Percentiles rank a stretch among this genome's conserved stretches.
These are phyloP conservation scores for Phycomyces blakesleeanus DNA, from an alignment of 192 early-diverging fungal genomes.

Conservation along the genomic window DNA sequence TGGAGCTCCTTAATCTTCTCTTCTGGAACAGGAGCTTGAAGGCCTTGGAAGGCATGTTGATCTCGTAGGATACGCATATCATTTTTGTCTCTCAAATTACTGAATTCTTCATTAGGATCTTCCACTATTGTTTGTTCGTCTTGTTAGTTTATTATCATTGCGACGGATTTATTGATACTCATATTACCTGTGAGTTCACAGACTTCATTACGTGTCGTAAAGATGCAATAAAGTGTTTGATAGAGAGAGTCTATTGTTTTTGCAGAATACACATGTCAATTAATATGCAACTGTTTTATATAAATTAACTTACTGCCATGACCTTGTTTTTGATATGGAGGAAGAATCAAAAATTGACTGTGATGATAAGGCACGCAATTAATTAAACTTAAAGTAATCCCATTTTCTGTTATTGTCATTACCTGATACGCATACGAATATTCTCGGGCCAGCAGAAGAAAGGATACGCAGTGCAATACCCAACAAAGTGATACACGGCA, in stretches of 20 bases:
- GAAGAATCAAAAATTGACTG: conserved; percentile 92
- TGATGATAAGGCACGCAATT: background rate
- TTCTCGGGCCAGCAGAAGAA: conserved; percentile 83
- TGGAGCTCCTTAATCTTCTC: conserved; percentile 48
- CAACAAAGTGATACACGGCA: conserved; percentile 67
- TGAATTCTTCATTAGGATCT: conserved; percentile 89
- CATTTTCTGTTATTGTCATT: background rate
- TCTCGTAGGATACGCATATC: conserved; percentile 67
- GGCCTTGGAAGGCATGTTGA: conserved; percentile 52
- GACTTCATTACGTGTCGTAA: conserved; percentile 42
- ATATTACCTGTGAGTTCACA: conserved; percentile 57
- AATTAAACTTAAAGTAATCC: background rate
- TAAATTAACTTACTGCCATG: conserved; percentile 61
- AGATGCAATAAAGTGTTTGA: conserved; percentile 51
- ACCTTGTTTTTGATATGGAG: conserved; percentile 79
- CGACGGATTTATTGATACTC: background rate
- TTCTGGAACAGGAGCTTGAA: conserved; percentile 56
- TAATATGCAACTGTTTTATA: background rate
- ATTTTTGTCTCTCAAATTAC: conserved; percentile 80
- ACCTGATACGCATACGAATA: conserved; percentile 83
- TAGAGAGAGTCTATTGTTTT: conserved; percentile 56
- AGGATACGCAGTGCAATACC: conserved; percentile 81
- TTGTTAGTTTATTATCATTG: conserved; percentile 11
- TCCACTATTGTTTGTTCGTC: conserved; percentile 61
- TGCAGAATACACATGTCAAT: background rate